Base-by-base conservation (phyloP, 2,329 filamentous ascomycete species). In the Calycina herbarum region DNA sequence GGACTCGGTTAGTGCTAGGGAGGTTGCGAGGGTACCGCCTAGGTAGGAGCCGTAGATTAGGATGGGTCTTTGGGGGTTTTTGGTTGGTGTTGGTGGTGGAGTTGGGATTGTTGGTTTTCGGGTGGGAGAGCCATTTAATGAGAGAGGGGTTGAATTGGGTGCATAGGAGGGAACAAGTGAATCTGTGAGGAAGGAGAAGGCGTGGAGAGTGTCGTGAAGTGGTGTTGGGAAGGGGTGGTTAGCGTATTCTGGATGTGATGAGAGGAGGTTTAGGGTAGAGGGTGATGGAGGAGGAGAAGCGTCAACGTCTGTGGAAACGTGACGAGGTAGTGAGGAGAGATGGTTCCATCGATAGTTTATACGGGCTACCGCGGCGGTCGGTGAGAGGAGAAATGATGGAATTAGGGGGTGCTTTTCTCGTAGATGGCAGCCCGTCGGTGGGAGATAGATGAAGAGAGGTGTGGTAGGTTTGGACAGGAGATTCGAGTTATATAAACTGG, bases 331-430 rank as follows among this genome's bases (percentile, higher is more conserved):
- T 57, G 57, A 57, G 59, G 72, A 33, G 60, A 61, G 48, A 70
- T 71, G 51, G 33, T 71, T 71, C 86, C 87, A 89, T 17, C 86
- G 80, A 73, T 89, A 89, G 72, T 87, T 84, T 72, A 89, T 84
- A 64, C 81, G 81, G 5, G 82, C 85, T 0, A 84, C 79, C 1
- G 85, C 80, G 38, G 74, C 82, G 77, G 64, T 82, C 82, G 10
- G 82, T 75, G 65, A 84, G 83, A 10, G 68, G 69, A 71, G 67
- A 51, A 33, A 83, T 80, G 29, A 83, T 69, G 38, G 76, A 65
- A 61, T 76, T 66, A 7, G 66, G 66, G 38, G 76, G 74, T 13
- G 82, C 77, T 57, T 79, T 82, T 80, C n/a, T 72, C 75, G 13
- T 73, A 76, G 38, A 83, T 78, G 66, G 82, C 83, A 1, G 66